Base-by-base conservation (phyloP, 768 basidiomycete species). In the Lenzites betulinus region DNA sequence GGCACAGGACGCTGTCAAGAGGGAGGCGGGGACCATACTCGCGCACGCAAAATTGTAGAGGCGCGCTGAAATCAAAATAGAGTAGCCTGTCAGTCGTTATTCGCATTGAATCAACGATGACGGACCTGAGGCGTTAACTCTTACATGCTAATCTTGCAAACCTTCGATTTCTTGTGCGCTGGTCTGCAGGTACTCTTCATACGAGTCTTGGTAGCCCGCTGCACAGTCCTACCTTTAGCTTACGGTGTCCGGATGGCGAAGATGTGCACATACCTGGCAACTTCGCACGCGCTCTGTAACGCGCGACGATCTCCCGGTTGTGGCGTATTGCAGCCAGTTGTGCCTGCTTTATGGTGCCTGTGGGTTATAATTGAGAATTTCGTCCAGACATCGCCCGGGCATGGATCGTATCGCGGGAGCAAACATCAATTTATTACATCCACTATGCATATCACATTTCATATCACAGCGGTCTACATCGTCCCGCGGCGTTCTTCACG, bases 261-360 rank as follows among this genome's bases (percentile, higher is more conserved):
- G 6, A 20, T 4, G 6, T 13, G 46, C 59, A 38, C 79, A 59
- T 46, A 86, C 89, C 78, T 49, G 84, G 76, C 0, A 75, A 81
- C 43, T 83, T 81, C 1, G 83, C 76, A 13, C 75, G 70, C 3
- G 83, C 82, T 49, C 88, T 74, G 66, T 86, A 86, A 16, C 87
- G 79, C 7, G 88, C 91, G 33, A 93, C 79, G 6, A 90, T 79
- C 51, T 84, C 80, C 30, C 88, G 77, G 67, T 93, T 90, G 65
- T 93, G 85, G 33, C 81, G 75, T 41, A 93, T 88, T 1, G 90
- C 89, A 6, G 89, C 87, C 0, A 90, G 72, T 66, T 95, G 93
- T 0, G 84, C 84, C 49, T 95, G 92, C 72, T 89, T 93, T 58
- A 95, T 90, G 0, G 93, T 95, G 0, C 94, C 93, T 94, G 60